Evolutionary conservation across 495 filamentous ascomycete genomes (phyloP).

Genomic region (Xylona heveae): DNA sequence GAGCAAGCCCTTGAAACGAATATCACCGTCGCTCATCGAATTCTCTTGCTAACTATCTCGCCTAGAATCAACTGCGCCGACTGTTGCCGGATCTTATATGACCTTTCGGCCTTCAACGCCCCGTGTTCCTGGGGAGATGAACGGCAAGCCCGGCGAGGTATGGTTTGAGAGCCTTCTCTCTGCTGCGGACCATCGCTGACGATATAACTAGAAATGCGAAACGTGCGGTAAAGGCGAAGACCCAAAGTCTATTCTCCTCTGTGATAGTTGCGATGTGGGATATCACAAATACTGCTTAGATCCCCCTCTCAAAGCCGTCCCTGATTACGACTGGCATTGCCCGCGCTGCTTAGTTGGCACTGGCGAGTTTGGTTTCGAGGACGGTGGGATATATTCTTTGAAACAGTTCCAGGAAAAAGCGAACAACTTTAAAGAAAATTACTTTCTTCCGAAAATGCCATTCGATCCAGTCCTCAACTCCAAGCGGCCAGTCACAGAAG

Average conservation of each 20-base stretch:
- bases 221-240: constrained; percentile 73
- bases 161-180: no score
- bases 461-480: constrained; percentile 69
- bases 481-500: constrained; percentile 64
- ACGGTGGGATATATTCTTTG: constrained; percentile 88
- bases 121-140: constrained; percentile 42
- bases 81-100: constrained; percentile 93
- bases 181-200: constrained; percentile 1
- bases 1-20: no score
- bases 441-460: constrained; percentile 81
- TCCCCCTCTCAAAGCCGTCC: constrained; percentile 53
- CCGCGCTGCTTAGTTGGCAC: constrained; percentile 89
- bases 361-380: constrained; percentile 93
- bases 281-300: constrained; percentile 85
- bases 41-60: neutral
- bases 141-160: constrained; percentile 57
- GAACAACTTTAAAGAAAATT: constrained; percentile 76
- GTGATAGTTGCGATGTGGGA: constrained; percentile 77
- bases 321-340: constrained; percentile 92
- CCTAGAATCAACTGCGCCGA: constrained; percentile 36
- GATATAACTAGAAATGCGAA: constrained; percentile 49
- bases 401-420: constrained; percentile 95
- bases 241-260: constrained; percentile 44
- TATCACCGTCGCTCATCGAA: neutral
- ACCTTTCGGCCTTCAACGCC: constrained; percentile 68